A percentile compares a stretch with the other conserved stretches of the same genome.
Conservation (phyloP, 164 flowering plant species). For the Piper betle region DNA sequence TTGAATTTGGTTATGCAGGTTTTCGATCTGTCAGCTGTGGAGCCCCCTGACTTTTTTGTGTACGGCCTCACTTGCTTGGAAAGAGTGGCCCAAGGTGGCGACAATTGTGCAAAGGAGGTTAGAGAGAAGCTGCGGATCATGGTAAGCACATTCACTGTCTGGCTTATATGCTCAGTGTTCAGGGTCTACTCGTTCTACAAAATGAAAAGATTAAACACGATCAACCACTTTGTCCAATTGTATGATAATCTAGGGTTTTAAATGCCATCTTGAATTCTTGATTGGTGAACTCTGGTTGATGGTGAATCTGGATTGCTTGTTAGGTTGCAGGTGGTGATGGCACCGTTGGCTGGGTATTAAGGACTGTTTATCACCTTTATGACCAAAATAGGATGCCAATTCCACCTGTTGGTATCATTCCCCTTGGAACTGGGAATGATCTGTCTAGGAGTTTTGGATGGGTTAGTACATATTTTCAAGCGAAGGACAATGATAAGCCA, state of each 20-base stretch:
- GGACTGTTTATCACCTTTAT: conserved; percentile 57
- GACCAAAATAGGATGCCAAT: conserved; percentile 45
- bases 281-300: too few species aligned
- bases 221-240: neutral
- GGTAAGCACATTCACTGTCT: conserved; percentile 33
- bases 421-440: conserved; percentile 97
- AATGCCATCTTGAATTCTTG: too few species aligned
- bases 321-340: conserved; percentile 99
- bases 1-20: conserved; percentile 35
- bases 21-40: conserved; percentile 69
- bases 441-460: conserved; percentile 91
- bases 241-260: neutral
- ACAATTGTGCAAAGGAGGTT: conserved; percentile 59
- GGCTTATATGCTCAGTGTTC: too few species aligned
- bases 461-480: conserved; percentile 30
- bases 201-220: too few species aligned
- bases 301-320: neutral
- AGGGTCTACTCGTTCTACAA: too few species aligned
- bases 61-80: conserved; percentile 87
- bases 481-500: neutral
- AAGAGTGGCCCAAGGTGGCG: conserved; percentile 56
- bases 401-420: conserved; percentile 87
- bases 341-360: conserved; percentile 96
- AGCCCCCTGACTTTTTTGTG: conserved; percentile 67
- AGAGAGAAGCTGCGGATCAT: conserved; percentile 72